Evolutionary conservation across 352 stramenopile species (phyloP).

Genomic region (Phytopythium oedochilum): DNA sequence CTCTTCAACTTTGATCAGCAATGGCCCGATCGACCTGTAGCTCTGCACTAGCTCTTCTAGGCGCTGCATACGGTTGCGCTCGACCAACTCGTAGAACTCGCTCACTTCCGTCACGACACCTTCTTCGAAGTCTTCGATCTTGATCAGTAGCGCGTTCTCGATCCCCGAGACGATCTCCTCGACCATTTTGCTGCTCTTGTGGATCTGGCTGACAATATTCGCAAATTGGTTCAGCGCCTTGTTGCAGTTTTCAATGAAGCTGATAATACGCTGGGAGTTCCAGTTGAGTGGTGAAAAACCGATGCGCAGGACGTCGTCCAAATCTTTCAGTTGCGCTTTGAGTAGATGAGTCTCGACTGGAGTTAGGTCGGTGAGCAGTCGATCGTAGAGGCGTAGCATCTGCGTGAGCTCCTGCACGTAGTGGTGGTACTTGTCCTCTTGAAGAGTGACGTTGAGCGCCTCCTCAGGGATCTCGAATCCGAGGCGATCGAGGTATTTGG

Average conservation of each 20-base stretch:
- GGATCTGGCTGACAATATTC: slow-evolving; percentile 92
- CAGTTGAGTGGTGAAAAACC: slow-evolving; percentile 96
- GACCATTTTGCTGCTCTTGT: slow-evolving; percentile 95
- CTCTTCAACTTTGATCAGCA: slow-evolving; percentile 96
- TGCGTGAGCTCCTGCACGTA: slow-evolving; percentile 90
- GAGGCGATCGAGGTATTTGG: slow-evolving; percentile 94
- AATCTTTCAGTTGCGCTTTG: slow-evolving; percentile 83
- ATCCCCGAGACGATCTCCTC: slow-evolving; percentile 92
- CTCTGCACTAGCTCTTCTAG: slow-evolving; percentile 93
- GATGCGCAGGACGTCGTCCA: slow-evolving; percentile 82
- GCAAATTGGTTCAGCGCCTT: slow-evolving; percentile 92
- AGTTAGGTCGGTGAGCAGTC: slow-evolving; percentile 73
- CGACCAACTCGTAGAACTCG: slow-evolving; percentile 93
- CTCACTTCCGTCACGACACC: slow-evolving; percentile 88
- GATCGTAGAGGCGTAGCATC: slow-evolving; percentile 92
- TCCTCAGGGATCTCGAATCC: slow-evolving; percentile 94
- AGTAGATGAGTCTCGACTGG: slow-evolving; percentile 90
- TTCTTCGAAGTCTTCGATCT: slow-evolving; percentile 88
- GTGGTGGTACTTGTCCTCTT: slow-evolving; percentile 96
- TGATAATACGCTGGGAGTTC: slow-evolving; percentile 95
- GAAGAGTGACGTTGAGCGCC: slow-evolving; percentile 93
- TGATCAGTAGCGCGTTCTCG: slow-evolving; percentile 89
- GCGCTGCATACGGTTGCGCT: slow-evolving; percentile 87
- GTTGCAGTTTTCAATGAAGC: slow-evolving; percentile 93
- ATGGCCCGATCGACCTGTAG: slow-evolving; percentile 90